Evolutionary conservation across 1,284 basidiomycete species (phyloP), one percentile per base, ranked within the genome.

Genomic region (Stygiomarasmius scandens): DNA sequence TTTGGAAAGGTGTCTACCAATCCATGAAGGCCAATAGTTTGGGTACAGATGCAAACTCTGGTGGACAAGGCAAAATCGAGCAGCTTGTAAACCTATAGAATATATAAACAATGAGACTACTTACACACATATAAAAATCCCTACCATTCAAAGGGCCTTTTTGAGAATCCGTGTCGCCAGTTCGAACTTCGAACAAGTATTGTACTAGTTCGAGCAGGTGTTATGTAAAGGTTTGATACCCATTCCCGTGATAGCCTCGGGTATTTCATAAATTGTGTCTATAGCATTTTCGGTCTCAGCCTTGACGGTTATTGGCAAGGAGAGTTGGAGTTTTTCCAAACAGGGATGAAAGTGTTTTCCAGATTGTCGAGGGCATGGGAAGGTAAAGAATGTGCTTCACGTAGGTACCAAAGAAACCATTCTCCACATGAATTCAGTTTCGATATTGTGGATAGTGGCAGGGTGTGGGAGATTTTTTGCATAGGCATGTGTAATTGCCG

Each of bases 1-100:
- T 53, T 9, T 49, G 55, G 19, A 63, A 56, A 5, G 62, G 62
- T 47, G 38, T 63, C 47, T 44, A 63, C 60, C 59, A 61, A 32
- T 63, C 51, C 8, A 63, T 20, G 22, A 53, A 63, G 1, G n/a
- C n/a, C n/a, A n/a, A n/a, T n/a, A n/a, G n/a, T n/a, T n/a, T n/a
- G n/a, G n/a, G n/a, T n/a, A n/a, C 49, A 56, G 3, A 63, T 56
- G 10, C 54, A 59, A 11, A 52, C 19, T 56, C 54, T 1, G 51
- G 25, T 3, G 59, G 62, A 4, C 57, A 19, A 49, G 50, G n/a
- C 56, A 51, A 5, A 60, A 48, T 10, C 54, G 56, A n/a, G 32
- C 59, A 27, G 55, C 19, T 24, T 23, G 55, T 27, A 60, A 43
- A 9, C 54, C 58, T 60, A 48, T n/a, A n/a, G 2, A 32, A n/a